phyloP scores from a whole-genome alignment of 2,329 filamentous ascomycete species.

The Xylaria polymorpha region DNA sequence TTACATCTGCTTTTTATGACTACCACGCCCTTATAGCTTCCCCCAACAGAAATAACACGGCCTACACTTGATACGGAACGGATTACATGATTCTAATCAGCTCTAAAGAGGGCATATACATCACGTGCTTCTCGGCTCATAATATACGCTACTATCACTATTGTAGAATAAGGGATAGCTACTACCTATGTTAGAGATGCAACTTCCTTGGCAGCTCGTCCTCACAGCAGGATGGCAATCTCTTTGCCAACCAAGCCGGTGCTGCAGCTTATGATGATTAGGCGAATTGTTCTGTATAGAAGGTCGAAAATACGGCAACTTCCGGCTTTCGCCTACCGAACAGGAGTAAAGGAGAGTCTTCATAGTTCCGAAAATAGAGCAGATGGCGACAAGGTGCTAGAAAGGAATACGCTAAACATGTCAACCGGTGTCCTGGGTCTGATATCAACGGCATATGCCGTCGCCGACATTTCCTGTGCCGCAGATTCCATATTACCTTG shows the following conservation, averaged over 20 bases:
- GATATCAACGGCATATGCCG: background rate
- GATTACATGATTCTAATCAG: background rate
- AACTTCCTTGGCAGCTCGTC: constrained; percentile 17
- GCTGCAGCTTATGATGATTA: background rate
- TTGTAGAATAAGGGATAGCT: background rate
- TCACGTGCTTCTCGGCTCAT: background rate
- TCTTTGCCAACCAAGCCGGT: constrained; percentile 9
- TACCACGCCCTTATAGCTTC: background rate
- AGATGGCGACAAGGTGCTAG: background rate
- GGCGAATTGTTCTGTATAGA: constrained; percentile 9
- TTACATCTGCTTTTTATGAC: background rate
- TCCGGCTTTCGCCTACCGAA: background rate
- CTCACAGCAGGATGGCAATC: background rate
- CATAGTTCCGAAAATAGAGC: background rate
- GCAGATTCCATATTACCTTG: background rate
- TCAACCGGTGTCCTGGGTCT: background rate
- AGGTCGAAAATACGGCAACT: background rate
- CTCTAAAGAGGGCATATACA: background rate
- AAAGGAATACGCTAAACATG: background rate
- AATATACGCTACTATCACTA: background rate
- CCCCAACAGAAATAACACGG: background rate
- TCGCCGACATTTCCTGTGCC: background rate
- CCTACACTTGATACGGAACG: background rate
- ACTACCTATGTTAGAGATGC: background rate
- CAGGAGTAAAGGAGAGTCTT: background rate